phyloP scores from a whole-genome alignment of 2,329 filamentous ascomycete species.

The Endoconidiophora laricicola region DNA sequence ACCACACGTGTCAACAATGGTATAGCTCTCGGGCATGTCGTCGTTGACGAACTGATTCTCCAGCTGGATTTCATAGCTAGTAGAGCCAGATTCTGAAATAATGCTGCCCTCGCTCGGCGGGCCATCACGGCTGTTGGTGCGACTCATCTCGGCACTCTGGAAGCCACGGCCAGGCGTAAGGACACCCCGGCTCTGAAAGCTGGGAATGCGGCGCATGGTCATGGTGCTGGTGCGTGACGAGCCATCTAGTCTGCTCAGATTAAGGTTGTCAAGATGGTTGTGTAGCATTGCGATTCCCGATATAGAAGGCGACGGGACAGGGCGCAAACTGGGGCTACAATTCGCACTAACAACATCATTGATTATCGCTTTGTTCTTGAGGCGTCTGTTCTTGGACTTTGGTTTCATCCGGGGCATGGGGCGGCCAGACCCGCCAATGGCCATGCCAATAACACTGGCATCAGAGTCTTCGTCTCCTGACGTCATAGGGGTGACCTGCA shows the following conservation, averaged over 20 bases:
- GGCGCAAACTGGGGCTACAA: conserved; percentile 43
- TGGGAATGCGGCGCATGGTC: conserved; percentile 13
- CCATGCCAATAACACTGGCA: conserved; percentile 9
- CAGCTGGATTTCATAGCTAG: conserved; percentile 71
- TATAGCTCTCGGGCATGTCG: conserved; percentile 16
- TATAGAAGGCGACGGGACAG: conserved; percentile 34
- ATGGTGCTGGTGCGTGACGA: conserved; percentile 39
- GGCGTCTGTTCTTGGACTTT: conserved; percentile 17
- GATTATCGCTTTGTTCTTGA: conserved; percentile 18
- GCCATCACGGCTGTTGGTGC: conserved; percentile 38
- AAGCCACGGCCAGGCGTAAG: conserved; percentile 29
- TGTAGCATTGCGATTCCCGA: conserved; percentile 73
- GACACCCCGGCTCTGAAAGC: conserved; percentile 7
- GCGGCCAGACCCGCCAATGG: neutral
- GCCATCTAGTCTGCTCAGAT: conserved; percentile 36
- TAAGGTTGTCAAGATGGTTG: conserved; percentile 51
- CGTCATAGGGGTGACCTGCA: conserved; percentile 34
- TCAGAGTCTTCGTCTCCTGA: conserved; percentile 45
- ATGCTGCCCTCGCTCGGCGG: conserved; percentile 36
- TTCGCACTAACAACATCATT: conserved; percentile 45
- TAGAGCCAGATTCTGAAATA: conserved; percentile 49
- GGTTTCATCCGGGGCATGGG: too few species aligned
- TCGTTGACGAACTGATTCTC: conserved; percentile 58
- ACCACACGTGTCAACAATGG: conserved; percentile 22
- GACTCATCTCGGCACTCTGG: conserved; percentile 40